Evolutionary conservation across 805 yeast species (phyloP).

Genomic region (Candida ipomoeae): DNA sequence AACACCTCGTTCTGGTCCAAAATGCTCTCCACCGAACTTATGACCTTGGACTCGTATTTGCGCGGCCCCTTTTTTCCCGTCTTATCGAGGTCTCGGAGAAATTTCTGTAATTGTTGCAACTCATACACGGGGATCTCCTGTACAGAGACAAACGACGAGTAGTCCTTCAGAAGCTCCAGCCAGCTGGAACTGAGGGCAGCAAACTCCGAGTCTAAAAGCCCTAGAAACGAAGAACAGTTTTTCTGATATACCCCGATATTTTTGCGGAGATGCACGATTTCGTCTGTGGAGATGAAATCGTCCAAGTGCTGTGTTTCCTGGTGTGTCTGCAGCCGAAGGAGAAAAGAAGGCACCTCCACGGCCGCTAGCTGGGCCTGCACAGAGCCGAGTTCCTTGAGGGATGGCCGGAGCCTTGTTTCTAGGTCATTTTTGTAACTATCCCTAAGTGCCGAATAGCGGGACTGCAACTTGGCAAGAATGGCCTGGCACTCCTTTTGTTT

Average conservation of each 20-base stretch:
- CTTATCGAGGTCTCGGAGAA: not conserved
- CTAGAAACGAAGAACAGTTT: slow-evolving; percentile 17
- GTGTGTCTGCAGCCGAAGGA: slow-evolving; percentile 10
- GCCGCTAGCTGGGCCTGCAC: slow-evolving; percentile 22
- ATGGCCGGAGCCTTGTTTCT: slow-evolving; percentile 19
- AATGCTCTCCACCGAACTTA: not conserved
- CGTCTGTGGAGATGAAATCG: slow-evolving; percentile 34
- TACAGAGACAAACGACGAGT: not conserved
- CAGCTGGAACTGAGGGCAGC: not conserved
- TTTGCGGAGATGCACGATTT: slow-evolving; percentile 22
- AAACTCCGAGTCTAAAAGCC: slow-evolving; percentile 2
- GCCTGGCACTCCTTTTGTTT: slow-evolving; percentile 14
- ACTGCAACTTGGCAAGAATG: slow-evolving; percentile 17
- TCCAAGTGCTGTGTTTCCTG: slow-evolving; percentile 10
- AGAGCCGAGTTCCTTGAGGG: slow-evolving; percentile 22
- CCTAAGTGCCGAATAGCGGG: slow-evolving; percentile 5
- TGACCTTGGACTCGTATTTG: not conserved
- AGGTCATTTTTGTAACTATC: slow-evolving; percentile 9
- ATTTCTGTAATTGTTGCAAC: not conserved
- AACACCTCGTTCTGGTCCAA: slow-evolving; percentile 40
- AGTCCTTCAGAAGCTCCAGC: not conserved
- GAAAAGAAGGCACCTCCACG: slow-evolving; percentile 28
- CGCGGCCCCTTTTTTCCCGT: not conserved
- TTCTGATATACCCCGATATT: slow-evolving; percentile 26
- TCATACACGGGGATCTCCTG: slow-evolving; percentile 1